Conservation (phyloP, 202 grass and related monocot genomes). For the Setaria italica region DNA sequence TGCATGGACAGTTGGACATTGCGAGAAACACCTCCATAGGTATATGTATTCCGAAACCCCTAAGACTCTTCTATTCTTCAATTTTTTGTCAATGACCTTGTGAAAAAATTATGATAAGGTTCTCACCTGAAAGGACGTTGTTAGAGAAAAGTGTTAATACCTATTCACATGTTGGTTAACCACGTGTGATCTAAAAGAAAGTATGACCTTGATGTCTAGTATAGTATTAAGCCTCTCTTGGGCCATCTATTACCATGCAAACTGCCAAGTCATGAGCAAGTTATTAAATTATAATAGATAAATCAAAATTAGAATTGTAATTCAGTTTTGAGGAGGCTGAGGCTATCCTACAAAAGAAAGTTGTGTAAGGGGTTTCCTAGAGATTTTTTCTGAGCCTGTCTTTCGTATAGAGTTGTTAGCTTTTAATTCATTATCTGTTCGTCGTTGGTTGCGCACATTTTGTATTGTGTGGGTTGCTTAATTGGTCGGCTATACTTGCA, state of each 20-base stretch:
- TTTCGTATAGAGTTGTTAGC: too few species aligned
- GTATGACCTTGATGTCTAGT: background rate
- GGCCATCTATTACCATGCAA: background rate
- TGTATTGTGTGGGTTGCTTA: slow-evolving; percentile 18
- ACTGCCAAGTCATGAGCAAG: background rate
- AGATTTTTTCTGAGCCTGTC: background rate
- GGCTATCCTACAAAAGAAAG: background rate
- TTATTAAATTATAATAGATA: background rate
- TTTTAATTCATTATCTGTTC: too few species aligned
- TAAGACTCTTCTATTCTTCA: background rate
- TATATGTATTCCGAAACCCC: background rate
- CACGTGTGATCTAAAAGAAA: background rate
- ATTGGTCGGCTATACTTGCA: background rate
- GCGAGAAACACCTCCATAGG: slow-evolving; percentile 18
- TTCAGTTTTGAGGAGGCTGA: background rate
- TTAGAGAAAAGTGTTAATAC: background rate
- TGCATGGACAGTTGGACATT: slow-evolving; percentile 19
- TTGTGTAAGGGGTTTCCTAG: background rate
- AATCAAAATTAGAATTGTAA: background rate
- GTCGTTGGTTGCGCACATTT: background rate
- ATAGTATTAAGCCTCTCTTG: background rate
- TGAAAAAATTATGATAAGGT: background rate
- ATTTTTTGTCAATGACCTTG: background rate
- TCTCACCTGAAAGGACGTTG: background rate
- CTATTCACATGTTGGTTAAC: background rate